phyloP scores from a whole-genome alignment of 257 asterid species.

The Sherardia arvensis region DNA sequence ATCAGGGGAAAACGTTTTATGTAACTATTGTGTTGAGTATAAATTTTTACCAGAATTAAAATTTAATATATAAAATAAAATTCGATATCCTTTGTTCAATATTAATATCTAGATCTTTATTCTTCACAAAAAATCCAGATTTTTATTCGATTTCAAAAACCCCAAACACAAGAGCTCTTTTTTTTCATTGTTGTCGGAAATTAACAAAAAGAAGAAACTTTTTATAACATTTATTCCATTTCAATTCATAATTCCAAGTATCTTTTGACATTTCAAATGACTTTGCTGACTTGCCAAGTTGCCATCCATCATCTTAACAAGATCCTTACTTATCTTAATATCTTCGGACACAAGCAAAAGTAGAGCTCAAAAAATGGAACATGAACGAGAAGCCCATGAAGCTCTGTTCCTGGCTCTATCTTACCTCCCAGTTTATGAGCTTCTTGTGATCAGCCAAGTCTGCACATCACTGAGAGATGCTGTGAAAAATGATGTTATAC shows the following conservation, averaged over 20 bases:
- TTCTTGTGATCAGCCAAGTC: slow-evolving; percentile 39
- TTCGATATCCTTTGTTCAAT: too few relatives aligned
- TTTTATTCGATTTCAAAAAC: too few relatives aligned
- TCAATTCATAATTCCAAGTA: background rate
- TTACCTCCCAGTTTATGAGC: slow-evolving; percentile 59
- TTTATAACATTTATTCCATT: too few relatives aligned
- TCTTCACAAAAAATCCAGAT: too few relatives aligned
- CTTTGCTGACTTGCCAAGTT: background rate
- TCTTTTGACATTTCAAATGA: background rate
- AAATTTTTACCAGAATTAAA: too few relatives aligned
- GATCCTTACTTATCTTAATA: background rate
- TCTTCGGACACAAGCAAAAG: background rate
- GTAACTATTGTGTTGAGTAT: too few relatives aligned
- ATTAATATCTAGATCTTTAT: too few relatives aligned
- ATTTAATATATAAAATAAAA: too few relatives aligned
- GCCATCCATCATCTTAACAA: background rate
- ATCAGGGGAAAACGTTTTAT: too few relatives aligned
- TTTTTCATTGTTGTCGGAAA: too few relatives aligned
- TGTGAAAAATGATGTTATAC: slow-evolving; percentile 41
- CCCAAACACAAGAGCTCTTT: too few relatives aligned
- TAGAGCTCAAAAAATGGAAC: slow-evolving; percentile 12
- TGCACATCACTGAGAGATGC: slow-evolving; percentile 65
- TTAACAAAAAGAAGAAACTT: too few relatives aligned
- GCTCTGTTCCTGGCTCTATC: slow-evolving; percentile 54
- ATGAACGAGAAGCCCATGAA: slow-evolving; percentile 35